Conservation (phyloP, 306 rosid genomes). For the Corylus heterophylla region DNA sequence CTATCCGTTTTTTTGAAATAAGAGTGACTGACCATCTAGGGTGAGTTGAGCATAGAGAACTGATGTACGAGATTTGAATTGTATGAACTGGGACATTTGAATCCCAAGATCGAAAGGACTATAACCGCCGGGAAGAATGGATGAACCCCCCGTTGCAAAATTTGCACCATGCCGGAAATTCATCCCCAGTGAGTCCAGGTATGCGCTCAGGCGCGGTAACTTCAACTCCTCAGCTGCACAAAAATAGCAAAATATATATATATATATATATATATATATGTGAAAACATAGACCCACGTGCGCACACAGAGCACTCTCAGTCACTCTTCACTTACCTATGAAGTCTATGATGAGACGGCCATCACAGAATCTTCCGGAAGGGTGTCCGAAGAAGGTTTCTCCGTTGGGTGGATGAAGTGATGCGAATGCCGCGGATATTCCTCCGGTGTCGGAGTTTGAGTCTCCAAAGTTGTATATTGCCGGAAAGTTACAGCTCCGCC, state of each 20-base stretch:
- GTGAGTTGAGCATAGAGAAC: constrained; percentile 52
- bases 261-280: not conserved
- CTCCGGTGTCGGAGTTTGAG: constrained; percentile 96
- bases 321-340: constrained; percentile 41
- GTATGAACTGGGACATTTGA: constrained; percentile 69
- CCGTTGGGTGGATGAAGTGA: constrained; percentile 66
- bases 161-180: constrained; percentile 80
- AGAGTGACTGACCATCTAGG: constrained; percentile 38
- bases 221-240: constrained; percentile 80
- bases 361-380: constrained; percentile 73
- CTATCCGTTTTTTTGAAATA: no score
- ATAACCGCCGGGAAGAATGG: constrained; percentile 67
- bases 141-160: constrained; percentile 76
- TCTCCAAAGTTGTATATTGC: constrained; percentile 91
- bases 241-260: constrained; percentile 5
- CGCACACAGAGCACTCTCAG: not conserved
- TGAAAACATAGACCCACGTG: not conserved
- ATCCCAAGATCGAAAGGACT: constrained; percentile 77
- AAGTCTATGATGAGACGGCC: constrained; percentile 85
- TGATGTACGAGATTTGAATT: constrained; percentile 58
- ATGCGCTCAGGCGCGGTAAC: constrained; percentile 74
- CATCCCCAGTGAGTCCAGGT: constrained; percentile 78
- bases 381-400: constrained; percentile 67
- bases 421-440: constrained; percentile 52
- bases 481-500: constrained; percentile 50